phyloP scores from a whole-genome alignment of 805 yeast genomes.

The Saccharomycopsis olivae region DNA sequence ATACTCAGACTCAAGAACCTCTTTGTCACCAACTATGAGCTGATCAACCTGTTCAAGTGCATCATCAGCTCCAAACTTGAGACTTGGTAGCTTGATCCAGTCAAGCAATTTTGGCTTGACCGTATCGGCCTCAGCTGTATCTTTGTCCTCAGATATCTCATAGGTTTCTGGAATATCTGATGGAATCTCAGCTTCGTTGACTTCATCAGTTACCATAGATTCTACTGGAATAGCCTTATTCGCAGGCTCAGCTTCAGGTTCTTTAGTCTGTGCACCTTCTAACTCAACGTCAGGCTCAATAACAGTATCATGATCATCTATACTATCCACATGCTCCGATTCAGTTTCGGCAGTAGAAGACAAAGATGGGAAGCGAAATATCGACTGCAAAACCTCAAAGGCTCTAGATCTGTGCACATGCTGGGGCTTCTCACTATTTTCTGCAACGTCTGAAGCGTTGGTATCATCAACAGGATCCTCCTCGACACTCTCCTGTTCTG shows the following conservation, averaged over 20 bases:
- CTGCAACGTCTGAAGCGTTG: no score
- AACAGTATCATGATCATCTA: conserved; percentile 30
- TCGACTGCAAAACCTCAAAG: no score
- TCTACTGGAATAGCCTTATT: no score
- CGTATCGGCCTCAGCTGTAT: conserved; percentile 38
- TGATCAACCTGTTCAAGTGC: conserved; percentile 26
- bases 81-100: conserved; percentile 38
- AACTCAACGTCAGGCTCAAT: conserved; percentile 54
- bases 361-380: no score
- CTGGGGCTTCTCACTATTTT: no score
- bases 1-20: no score
- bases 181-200: conserved; percentile 25
- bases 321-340: conserved; percentile 22
- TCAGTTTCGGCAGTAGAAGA: no score
- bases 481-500: no score
- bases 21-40: background rate
- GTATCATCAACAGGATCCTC: no score
- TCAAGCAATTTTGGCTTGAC: conserved; percentile 24
- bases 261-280: conserved; percentile 32
- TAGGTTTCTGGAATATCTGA: conserved; percentile 27
- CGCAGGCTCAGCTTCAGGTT: conserved; percentile 31
- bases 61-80: conserved; percentile 28
- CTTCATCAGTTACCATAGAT: conserved; percentile 32
- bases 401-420: no score
- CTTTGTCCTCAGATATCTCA: conserved; percentile 51